A percentile compares a stretch with the other conserved stretches of the same genome.
Evolutionary conservation across 106 monocot species (phyloP).

Genomic region (Ottelia alismoides): DNA sequence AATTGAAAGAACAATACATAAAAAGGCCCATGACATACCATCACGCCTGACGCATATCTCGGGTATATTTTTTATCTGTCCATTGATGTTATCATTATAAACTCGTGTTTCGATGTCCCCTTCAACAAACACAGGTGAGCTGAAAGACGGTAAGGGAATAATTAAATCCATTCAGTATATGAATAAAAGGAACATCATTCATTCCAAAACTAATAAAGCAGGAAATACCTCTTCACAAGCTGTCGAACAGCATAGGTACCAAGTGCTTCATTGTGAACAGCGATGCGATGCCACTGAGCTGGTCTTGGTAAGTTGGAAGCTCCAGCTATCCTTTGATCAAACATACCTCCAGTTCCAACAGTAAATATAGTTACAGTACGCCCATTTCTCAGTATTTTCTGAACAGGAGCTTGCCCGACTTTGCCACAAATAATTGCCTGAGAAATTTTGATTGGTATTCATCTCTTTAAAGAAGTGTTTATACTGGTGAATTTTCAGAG

Average conservation of each 20-base stretch:
- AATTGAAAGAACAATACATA: neutral
- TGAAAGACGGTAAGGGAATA: slow-evolving; percentile 10
- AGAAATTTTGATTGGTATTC: too few species aligned
- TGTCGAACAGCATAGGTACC: slow-evolving; percentile 88
- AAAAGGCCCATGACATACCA: slow-evolving; percentile 35
- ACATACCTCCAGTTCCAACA: slow-evolving; percentile 98
- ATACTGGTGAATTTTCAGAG: too few species aligned
- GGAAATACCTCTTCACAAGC: slow-evolving; percentile 62
- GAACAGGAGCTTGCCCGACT: slow-evolving; percentile 78
- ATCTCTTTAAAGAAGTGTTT: too few species aligned
- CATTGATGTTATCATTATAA: slow-evolving; percentile 89
- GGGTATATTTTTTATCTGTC: slow-evolving; percentile 77
- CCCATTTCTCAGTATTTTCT: slow-evolving; percentile 91
- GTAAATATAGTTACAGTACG: slow-evolving; percentile 83
- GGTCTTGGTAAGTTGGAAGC: slow-evolving; percentile 61
- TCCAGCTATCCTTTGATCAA: slow-evolving; percentile 69
- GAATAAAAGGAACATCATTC: neutral
- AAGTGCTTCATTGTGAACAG: slow-evolving; percentile 68
- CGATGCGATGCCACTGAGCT: slow-evolving; percentile 91
- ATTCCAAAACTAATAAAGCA: neutral
- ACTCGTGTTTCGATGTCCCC: slow-evolving; percentile 99
- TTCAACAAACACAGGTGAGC: slow-evolving; percentile 88
- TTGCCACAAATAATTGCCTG: slow-evolving; percentile 95
- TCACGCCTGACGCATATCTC: slow-evolving; percentile 89
- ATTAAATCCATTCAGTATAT: neutral